Percentiles rank a stretch among this genome's conserved stretches.
Evolutionary conservation across 371 early-diverging fungal species (phyloP).

Genomic region (Chytridiales sp.): DNA sequence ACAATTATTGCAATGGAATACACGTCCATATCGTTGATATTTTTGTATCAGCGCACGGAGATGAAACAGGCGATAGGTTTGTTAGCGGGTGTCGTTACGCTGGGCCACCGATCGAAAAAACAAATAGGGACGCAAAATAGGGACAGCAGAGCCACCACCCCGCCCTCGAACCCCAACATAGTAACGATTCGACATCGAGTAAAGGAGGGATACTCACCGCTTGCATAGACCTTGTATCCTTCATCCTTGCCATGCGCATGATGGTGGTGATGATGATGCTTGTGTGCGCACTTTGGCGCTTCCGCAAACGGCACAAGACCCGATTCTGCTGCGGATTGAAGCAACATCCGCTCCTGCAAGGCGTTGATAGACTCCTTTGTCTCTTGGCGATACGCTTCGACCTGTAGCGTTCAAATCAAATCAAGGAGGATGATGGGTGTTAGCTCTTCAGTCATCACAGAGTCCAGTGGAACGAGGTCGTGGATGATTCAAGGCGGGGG

Average conservation of each 20-base stretch:
- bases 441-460: not conserved
- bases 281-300: not conserved
- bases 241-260: not conserved
- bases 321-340: conserved; percentile 18
- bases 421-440: not conserved
- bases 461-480: not conserved
- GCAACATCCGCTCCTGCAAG: conserved; percentile 19
- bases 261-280: too few relatives aligned
- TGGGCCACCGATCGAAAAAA: too few relatives aligned
- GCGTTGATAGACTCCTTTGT: conserved; percentile 8
- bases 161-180: too few relatives aligned
- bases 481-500: too few relatives aligned
- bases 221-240: conserved; percentile 19
- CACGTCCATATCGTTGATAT: too few relatives aligned
- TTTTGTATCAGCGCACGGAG: too few relatives aligned
- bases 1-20: too few relatives aligned
- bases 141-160: too few relatives aligned
- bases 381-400: conserved; percentile 19
- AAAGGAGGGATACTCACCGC: conserved; percentile 9
- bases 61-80: too few relatives aligned
- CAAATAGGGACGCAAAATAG: too few relatives aligned
- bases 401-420: not conserved
- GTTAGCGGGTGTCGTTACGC: too few relatives aligned
- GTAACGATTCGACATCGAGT: not conserved
- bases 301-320: conserved; percentile 10